Conservation (phyloP, 163 green algal species). For the Volvox carteri region DNA sequence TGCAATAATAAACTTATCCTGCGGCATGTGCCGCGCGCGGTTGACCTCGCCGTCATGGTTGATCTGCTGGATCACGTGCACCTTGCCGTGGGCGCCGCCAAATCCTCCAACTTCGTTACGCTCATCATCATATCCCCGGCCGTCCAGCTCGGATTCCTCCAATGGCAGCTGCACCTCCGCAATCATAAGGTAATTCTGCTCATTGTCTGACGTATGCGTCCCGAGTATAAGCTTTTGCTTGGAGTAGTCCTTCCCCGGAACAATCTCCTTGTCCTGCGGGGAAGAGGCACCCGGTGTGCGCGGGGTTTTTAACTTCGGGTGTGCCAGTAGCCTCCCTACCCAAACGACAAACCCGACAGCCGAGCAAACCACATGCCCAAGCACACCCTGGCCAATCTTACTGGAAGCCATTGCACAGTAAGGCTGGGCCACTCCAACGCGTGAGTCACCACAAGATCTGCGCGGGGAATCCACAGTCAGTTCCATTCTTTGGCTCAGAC, state of each 20-base stretch:
- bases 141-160: constrained; percentile 90
- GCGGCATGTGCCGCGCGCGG: constrained; percentile 84
- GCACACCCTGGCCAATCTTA: constrained; percentile 58
- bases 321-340: neutral
- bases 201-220: constrained; percentile 97
- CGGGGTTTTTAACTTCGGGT: neutral
- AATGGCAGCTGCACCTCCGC: constrained; percentile 95
- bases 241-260: constrained; percentile 78
- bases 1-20: constrained; percentile 97
- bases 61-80: constrained; percentile 95
- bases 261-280: constrained; percentile 80
- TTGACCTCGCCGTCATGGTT: constrained; percentile 97
- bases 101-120: constrained; percentile 93
- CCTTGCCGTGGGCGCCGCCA: constrained; percentile 85
- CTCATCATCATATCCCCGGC: constrained; percentile 91
- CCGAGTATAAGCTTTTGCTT: constrained; percentile 97
- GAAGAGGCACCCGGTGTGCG: neutral
- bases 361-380: neutral
- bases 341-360: neutral
- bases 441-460: constrained; percentile 99
- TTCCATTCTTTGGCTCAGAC: neutral
- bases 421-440: constrained; percentile 98
- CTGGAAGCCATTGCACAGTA: constrained; percentile 98
- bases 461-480: constrained; percentile 18
- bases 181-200: constrained; percentile 99